These are phyloP conservation scores for Sarcodon aspratus DNA, from an alignment of 768 basidiomycete genomes.

Conservation along the genomic window DNA sequence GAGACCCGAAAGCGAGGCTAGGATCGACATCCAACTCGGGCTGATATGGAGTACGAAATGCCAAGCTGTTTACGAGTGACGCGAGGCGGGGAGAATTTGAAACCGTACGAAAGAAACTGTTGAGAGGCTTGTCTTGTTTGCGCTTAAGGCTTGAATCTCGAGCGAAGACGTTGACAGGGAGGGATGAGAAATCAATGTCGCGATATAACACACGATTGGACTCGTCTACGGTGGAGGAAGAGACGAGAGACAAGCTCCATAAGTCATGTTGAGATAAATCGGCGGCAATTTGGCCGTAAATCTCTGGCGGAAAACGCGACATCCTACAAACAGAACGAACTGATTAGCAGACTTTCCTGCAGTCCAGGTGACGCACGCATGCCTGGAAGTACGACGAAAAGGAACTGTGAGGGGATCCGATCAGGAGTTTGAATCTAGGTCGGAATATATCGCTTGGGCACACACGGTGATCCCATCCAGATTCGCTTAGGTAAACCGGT, in stretches of 20 bases:
- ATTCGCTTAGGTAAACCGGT: too few species aligned
- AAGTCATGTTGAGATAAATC: background rate
- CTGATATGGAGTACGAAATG: background rate
- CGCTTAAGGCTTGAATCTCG: background rate
- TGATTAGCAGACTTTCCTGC: too few species aligned
- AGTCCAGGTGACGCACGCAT: too few species aligned
- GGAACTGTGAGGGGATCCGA: too few species aligned
- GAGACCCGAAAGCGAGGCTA: background rate
- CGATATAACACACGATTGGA: background rate
- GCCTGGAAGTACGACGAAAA: too few species aligned
- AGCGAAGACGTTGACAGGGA: background rate
- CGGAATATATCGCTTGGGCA: too few species aligned
- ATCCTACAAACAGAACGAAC: background rate
- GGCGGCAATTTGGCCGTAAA: background rate
- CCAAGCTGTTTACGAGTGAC: background rate
- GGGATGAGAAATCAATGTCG: background rate
- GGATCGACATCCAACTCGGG: background rate
- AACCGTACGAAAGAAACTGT: background rate
- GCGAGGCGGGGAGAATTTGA: background rate
- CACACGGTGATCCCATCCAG: too few species aligned
- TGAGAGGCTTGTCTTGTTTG: background rate
- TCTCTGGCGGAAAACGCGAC: background rate
- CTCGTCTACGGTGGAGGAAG: background rate
- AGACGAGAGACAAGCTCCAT: background rate
- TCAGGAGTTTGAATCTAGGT: too few species aligned